Base-by-base conservation (phyloP, 768 basidiomycete species). In the Myochromella boudieri region DNA sequence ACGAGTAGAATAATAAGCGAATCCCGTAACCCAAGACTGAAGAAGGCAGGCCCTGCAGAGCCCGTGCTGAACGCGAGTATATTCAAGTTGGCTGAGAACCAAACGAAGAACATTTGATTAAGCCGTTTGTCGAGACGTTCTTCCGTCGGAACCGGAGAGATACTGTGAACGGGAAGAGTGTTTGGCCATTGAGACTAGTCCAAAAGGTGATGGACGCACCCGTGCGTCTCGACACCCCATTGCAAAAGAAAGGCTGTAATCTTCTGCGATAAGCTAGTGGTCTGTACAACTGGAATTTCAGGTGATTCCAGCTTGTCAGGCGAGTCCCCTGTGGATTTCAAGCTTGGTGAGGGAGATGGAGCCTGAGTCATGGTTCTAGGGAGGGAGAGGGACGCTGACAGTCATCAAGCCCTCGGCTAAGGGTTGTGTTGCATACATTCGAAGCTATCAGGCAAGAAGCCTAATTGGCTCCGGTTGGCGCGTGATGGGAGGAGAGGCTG, bases 11-110 rank as follows among this genome's bases (percentile, higher is more conserved):
- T 70, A 1, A 84, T 61, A 44, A 76, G 72, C 0, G 76, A 72
- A 53, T 78, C 72, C 21, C 75, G 73, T 46, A 84, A 64, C 0
- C 76, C 75, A 3, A 86, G 71, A 5, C 65, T 67, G 51, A 81
- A 86, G 27, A 76, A 73, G 8, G 76, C 59, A 3, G 84, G 84
- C 0, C 82, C 84, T 11, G 83, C 71, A 0, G 80, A 74, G 3
- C 84, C 84, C 0, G 80, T 70, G 14, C 80, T 77, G 51, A 84
- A 84, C 65, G 72, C 74, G 14, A 84, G 67, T 21, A 86, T 76
- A 54, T 85, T 85, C 62, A 84, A 75, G 58, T 84, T 85, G 44
- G 78, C 74, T 6, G 85, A 80, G 56, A 86, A 82, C 85, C 85
- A 87, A 3, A 86, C 70, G 56, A 83, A 82, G 68, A 86, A 86